These are phyloP conservation scores for Chalaropsis ovoidea DNA, from an alignment of 2,329 filamentous ascomycete species.

Conservation along the genomic window DNA sequence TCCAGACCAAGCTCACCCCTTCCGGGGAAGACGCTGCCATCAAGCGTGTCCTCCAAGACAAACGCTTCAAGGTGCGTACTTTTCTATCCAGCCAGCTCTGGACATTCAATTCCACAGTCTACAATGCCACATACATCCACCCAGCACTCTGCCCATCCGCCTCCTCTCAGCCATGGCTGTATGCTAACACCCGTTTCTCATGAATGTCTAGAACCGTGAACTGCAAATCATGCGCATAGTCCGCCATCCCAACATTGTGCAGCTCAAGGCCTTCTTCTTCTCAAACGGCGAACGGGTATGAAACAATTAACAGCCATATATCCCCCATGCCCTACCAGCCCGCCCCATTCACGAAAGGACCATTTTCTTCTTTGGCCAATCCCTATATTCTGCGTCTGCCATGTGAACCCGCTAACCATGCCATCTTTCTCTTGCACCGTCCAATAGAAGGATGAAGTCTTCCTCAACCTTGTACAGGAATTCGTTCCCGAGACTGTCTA, in stretches of 20 bases:
- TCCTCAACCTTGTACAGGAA: conserved; percentile 94
- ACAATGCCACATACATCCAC: too few species aligned
- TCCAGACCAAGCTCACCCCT: conserved; percentile 97
- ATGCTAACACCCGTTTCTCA: conserved; percentile 11
- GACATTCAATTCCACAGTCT: too few species aligned
- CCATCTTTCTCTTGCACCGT: not conserved
- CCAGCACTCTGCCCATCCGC: not conserved
- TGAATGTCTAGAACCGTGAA: conserved; percentile 82
- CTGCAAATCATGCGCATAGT: conserved; percentile 99
- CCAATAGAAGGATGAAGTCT: conserved; percentile 86
- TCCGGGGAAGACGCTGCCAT: conserved; percentile 97
- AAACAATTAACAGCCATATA: conserved; percentile 13
- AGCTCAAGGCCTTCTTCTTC: conserved; percentile 98
- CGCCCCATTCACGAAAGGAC: too few species aligned
- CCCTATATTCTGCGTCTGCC: not conserved
- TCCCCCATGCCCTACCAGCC: not conserved
- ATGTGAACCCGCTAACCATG: conserved; percentile 19
- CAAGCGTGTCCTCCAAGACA: conserved; percentile 97
- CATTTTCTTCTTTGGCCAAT: not conserved
- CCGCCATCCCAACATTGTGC: conserved; percentile 95
- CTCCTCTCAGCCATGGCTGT: not conserved
- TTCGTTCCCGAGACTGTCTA: conserved; percentile 98
- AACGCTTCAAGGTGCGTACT: conserved; percentile 82
- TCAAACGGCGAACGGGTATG: conserved; percentile 94
- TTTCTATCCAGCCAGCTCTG: not conserved